Base-by-base conservation (phyloP, 1,139 yeast species). In the Yarrowia galli region DNA sequence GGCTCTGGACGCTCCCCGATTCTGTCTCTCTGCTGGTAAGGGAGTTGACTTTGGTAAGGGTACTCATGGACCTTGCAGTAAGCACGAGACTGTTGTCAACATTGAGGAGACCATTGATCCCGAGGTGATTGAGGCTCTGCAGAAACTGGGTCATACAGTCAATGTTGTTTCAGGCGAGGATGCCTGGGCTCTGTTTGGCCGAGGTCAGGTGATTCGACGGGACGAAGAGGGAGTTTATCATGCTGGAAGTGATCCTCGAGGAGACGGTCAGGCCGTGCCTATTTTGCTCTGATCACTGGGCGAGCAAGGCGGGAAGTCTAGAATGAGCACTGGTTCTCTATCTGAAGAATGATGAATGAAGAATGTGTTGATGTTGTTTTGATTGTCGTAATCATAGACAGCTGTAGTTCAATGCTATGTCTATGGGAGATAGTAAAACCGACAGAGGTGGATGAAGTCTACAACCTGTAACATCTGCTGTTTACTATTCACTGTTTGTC, bases 201-300 rank as follows among this genome's bases (percentile, higher is more conserved):
- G 96, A 68, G 96, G 95, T 1, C 97, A 91, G 75, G 84, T 91
- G 60, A 89, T 91, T 69, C 82, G 82, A 71, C 70, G 72, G 67
- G 72, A 74, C 7, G 86, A 84, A 5, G 72, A 75, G 51, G 76
- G 84, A 66, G 82, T 87, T 0, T 87, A 84, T 76, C 82, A 89
- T 51, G 96, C 86, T 12, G 97, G 97, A 0, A 86, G 91, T 68
- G 97, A 91, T 72, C 83, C 83, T 42, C 81, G 97, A 70, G 96
- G 93, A 16, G 97, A 91, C 74, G 97, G 97, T 7, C 89, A 89
- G 0, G 89, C 93, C 7, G 84, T 85, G 28, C 89, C 93, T 0
- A 9, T 46, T 16, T 20, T 64, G 23, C 23, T 53, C 18, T 65
- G 40, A 32, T 18, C 7, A n/a, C n/a, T n/a, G n/a, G 10, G 20